These are phyloP conservation scores for Santalum album DNA, from an alignment of 164 flowering plant species.

Conservation along the genomic window DNA sequence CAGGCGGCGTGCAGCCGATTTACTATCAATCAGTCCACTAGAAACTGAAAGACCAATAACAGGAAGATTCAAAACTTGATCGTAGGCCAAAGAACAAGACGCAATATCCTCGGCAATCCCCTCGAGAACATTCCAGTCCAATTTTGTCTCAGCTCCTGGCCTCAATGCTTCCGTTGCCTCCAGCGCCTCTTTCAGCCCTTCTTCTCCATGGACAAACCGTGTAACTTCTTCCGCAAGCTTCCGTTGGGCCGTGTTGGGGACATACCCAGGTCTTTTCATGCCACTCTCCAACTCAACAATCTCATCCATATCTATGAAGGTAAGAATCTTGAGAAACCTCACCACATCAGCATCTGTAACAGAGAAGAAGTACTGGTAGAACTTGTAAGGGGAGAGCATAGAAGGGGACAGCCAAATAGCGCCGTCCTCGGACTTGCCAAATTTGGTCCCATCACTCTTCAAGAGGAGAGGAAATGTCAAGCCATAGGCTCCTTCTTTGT, in stretches of 20 bases:
- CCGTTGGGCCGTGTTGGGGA: constrained; percentile 59
- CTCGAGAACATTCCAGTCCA: constrained; percentile 61
- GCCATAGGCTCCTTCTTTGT: constrained; percentile 56
- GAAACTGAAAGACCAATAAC: constrained; percentile 63
- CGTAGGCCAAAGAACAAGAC: constrained; percentile 40
- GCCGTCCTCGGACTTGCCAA: constrained; percentile 83
- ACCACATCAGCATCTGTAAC: constrained; percentile 73
- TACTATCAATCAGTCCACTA: constrained; percentile 62
- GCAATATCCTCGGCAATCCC: constrained; percentile 70
- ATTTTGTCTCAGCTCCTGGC: constrained; percentile 63
- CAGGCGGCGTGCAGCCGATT: constrained; percentile 69
- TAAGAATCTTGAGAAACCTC: constrained; percentile 60
- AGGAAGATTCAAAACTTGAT: constrained; percentile 40
- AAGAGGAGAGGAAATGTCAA: constrained; percentile 73
- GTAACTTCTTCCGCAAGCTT: constrained; percentile 81
- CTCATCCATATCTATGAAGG: constrained; percentile 62
- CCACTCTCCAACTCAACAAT: constrained; percentile 42
- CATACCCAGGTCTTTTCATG: constrained; percentile 52
- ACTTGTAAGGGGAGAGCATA: constrained; percentile 65
- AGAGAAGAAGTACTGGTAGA: constrained; percentile 77
- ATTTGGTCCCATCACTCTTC: constrained; percentile 81
- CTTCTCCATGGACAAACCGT: constrained; percentile 72
- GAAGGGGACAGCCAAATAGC: constrained; percentile 75
- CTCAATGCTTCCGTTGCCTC: constrained; percentile 75
- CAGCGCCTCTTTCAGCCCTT: constrained; percentile 65